Evolutionary conservation across 495 filamentous ascomycete genomes (phyloP).

Genomic region (Rostrohypoxylon terebratum): DNA sequence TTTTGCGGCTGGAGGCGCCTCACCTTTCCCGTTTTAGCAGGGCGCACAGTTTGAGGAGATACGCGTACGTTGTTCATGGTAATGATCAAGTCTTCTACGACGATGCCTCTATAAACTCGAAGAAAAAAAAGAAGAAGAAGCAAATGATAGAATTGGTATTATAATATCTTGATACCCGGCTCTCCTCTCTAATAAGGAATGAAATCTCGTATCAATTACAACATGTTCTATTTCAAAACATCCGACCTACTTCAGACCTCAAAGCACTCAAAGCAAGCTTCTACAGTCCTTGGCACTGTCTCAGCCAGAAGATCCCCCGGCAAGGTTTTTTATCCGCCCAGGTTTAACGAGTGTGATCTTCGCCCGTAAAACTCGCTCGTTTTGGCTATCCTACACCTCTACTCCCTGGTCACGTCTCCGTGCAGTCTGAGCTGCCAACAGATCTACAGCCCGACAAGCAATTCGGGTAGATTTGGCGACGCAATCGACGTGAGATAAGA

Average conservation of each 20-base stretch:
- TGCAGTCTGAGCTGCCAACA: slow-evolving; percentile 26
- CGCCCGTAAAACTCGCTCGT: slow-evolving; percentile 40
- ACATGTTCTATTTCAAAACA: slow-evolving; percentile 15
- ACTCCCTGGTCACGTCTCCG: slow-evolving; percentile 19
- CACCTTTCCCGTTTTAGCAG: slow-evolving; percentile 34
- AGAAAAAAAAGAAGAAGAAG: too few relatives aligned
- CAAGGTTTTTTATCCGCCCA: slow-evolving; percentile 26
- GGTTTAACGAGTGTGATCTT: slow-evolving; percentile 43
- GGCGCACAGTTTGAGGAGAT: slow-evolving; percentile 7
- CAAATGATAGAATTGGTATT: neutral
- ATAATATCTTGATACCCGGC: neutral
- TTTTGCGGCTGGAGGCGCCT: slow-evolving; percentile 34
- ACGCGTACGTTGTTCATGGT: neutral
- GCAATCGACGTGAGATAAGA: slow-evolving; percentile 5
- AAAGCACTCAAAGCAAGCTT: slow-evolving; percentile 12
- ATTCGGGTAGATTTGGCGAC: slow-evolving; percentile 19
- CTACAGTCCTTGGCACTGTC: slow-evolving; percentile 39
- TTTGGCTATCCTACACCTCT: slow-evolving; percentile 22
- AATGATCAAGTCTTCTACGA: slow-evolving; percentile 7
- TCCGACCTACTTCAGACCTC: neutral
- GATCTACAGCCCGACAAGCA: slow-evolving; percentile 27
- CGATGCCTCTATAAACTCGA: neutral
- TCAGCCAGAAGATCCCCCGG: slow-evolving; percentile 42
- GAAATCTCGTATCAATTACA: slow-evolving; percentile 9
- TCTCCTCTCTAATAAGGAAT: slow-evolving; percentile 7